phyloP scores from a whole-genome alignment of 768 basidiomycete genomes.

The Epithele typhae region DNA sequence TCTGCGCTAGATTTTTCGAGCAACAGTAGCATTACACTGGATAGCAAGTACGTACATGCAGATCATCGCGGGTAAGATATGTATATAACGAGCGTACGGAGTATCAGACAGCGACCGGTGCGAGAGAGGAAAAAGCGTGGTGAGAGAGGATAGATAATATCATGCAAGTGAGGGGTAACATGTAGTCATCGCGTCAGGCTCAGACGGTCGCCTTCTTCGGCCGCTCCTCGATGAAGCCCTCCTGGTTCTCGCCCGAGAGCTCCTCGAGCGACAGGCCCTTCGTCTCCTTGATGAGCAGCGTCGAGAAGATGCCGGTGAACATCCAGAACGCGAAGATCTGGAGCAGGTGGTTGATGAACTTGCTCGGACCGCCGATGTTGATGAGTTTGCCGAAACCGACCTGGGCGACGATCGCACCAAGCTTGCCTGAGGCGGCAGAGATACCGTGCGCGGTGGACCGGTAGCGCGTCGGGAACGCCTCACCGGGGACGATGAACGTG shows the following conservation, averaged over 20 bases:
- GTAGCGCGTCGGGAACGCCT: slow-evolving; percentile 43
- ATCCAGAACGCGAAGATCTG: no score
- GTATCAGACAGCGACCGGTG: background rate
- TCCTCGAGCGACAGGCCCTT: slow-evolving; percentile 64
- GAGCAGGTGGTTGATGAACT: slow-evolving; percentile 32
- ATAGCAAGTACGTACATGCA: background rate
- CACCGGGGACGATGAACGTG: slow-evolving; percentile 41
- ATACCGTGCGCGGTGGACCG: slow-evolving; percentile 41
- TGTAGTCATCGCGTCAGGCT: background rate
- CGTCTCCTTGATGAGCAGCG: slow-evolving; percentile 77
- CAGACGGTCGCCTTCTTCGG: background rate
- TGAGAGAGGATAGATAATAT: background rate
- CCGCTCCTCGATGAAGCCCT: slow-evolving; percentile 44
- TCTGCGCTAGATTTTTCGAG: background rate
- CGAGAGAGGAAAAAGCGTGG: background rate
- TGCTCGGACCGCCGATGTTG: slow-evolving; percentile 30
- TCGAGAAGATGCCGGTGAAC: slow-evolving; percentile 81
- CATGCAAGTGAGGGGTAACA: background rate
- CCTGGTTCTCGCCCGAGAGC: slow-evolving; percentile 68
- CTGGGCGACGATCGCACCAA: slow-evolving; percentile 39
- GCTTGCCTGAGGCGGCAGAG: slow-evolving; percentile 40
- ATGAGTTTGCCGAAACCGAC: slow-evolving; percentile 33
- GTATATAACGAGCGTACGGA: background rate
- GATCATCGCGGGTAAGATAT: slow-evolving; percentile 3
- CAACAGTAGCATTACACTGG: background rate